Base-by-base conservation (phyloP, 2,329 filamentous ascomycete genomes). In the Anthostomella pinea region DNA sequence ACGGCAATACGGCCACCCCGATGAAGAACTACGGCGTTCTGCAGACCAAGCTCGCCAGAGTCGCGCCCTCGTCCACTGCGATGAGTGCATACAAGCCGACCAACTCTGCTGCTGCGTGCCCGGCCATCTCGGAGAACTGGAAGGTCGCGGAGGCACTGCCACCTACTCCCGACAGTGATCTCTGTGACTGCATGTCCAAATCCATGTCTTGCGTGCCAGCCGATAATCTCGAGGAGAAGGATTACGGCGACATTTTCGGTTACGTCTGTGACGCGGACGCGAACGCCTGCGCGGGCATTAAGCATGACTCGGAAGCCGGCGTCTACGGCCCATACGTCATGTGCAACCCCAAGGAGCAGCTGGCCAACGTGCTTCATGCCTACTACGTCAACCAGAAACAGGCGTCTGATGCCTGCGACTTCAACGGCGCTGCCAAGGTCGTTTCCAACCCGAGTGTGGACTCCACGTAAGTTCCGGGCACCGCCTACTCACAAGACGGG, bases 171-270 rank as follows among this genome's bases (percentile, higher is more conserved):
- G 85, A 89, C 63, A 60, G 73, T 33, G 60, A 77, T 23, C 75
- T 87, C 19, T 89, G 85, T 70, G 59, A 65, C 41, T 90, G 85
- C 73, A 87, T 88, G 83, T 70, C 73, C 58, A 69, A 74, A 46
- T 77, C 78, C 13, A 66, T 87, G 31, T 69, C 68, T 45, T 90
- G 85, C 60, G 68, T 70, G 16, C 75, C 83, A 39, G 69, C 72
- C 30, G 59, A 69, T 38, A 63, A 63, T 42, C 64, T 83, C 21
- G 60, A 64, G 35, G 66, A 69, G 35, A 67, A 79, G 38, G 65
- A 78, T 35, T 77, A 73, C 50, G 73, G 70, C 27, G 64, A 73
- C 10, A 73, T 61, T 36, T 61, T 61, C 42, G 46, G 49, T 33
- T 60, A 57, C 47, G 48, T 61, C 34, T 61, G 58, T 59, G 72